A percentile compares a stretch with the other conserved stretches of the same genome.
These are phyloP conservation scores for Kokia cookei DNA, from an alignment of 441 rosid species.

Conservation along the genomic window DNA sequence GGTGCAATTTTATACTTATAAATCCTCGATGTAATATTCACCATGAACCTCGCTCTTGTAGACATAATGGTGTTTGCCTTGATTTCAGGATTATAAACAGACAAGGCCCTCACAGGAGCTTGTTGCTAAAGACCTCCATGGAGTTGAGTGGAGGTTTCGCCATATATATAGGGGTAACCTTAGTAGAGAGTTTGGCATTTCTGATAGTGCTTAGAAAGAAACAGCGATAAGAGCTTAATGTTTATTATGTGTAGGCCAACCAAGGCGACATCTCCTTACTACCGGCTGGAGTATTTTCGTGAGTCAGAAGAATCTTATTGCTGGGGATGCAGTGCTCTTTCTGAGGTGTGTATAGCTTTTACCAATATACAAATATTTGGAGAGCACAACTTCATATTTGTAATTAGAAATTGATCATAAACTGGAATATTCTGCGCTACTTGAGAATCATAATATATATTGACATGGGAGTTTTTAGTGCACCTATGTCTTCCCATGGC, in stretches of 20 bases:
- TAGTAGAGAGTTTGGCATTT: neutral
- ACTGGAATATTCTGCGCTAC: neutral
- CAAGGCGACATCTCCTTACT: slow-evolving; percentile 87
- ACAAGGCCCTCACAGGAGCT: slow-evolving; percentile 98
- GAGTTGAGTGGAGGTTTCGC: slow-evolving; percentile 87
- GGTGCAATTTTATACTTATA: slow-evolving; percentile 32
- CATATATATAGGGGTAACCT: slow-evolving; percentile 81
- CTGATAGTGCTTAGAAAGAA: neutral
- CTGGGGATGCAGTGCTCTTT: slow-evolving; percentile 98
- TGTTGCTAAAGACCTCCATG: slow-evolving; percentile 92
- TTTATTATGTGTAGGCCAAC: slow-evolving; percentile 3
- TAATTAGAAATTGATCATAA: neutral
- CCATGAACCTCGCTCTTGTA: neutral
- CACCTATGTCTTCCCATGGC: neutral
- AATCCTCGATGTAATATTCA: neutral
- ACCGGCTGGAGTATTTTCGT: slow-evolving; percentile 99
- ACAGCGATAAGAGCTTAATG: neutral
- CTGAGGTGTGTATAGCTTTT: slow-evolving; percentile 48
- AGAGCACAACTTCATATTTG: neutral
- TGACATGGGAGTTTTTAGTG: neutral
- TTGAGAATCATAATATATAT: neutral
- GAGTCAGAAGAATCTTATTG: slow-evolving; percentile 89
- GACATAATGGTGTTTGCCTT: neutral
- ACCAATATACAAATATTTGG: neutral
- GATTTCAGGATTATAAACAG: slow-evolving; percentile 75